Evolutionary conservation across 257 asterid genomes (phyloP).

Genomic region (Echites panduratus): DNA sequence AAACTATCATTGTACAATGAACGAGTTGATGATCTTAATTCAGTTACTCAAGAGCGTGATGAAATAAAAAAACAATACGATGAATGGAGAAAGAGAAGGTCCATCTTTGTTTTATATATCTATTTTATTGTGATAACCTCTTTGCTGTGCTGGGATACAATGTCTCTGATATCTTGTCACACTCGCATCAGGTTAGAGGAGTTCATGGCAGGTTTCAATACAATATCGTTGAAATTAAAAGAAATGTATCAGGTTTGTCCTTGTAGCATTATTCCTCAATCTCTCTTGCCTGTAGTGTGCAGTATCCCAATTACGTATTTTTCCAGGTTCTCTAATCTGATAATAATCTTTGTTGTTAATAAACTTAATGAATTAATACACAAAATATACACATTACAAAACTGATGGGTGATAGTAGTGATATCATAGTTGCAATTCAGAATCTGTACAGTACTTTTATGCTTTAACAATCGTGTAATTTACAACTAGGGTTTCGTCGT

Average conservation of each 20-base stretch:
- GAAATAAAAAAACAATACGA: slow-evolving; percentile 81
- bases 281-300: not conserved
- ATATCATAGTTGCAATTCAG: not conserved
- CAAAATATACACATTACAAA: not conserved
- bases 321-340: not conserved
- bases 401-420: not conserved
- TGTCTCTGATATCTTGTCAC: not conserved
- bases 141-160: not conserved
- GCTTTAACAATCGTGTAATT: not conserved
- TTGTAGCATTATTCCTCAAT: not conserved
- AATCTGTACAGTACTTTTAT: not conserved
- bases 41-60: slow-evolving; percentile 79
- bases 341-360: not conserved
- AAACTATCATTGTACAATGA: slow-evolving; percentile 74
- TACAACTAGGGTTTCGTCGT: not conserved
- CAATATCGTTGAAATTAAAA: slow-evolving; percentile 86
- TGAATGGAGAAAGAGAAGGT: slow-evolving; percentile 93
- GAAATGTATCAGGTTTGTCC: slow-evolving; percentile 92
- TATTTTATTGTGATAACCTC: not conserved
- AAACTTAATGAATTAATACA: not conserved
- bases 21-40: slow-evolving; percentile 80
- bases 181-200: slow-evolving; percentile 76
- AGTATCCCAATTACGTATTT: not conserved
- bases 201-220: slow-evolving; percentile 93
- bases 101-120: not conserved